Evolutionary conservation across 1,284 basidiomycete genomes (phyloP).

Genomic region (Malassezia equina): DNA sequence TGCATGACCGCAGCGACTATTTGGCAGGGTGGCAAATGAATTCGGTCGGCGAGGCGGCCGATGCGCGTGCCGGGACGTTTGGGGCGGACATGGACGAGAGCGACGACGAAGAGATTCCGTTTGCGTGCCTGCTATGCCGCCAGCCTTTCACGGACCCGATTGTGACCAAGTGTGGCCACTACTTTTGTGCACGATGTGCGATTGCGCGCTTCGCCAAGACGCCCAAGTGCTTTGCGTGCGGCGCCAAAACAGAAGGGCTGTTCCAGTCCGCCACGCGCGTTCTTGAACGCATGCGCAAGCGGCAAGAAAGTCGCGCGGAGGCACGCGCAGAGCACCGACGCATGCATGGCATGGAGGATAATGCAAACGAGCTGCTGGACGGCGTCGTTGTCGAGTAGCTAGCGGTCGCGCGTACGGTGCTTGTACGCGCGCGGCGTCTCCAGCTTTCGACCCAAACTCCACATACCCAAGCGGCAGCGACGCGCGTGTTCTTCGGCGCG

Average conservation of each 20-base stretch:
- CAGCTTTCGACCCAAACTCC: constrained; percentile 3
- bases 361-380: constrained; percentile 20
- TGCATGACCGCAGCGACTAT: constrained; percentile 59
- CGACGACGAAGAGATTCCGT: constrained; percentile 73
- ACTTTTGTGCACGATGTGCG: constrained; percentile 83
- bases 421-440: constrained; percentile 16
- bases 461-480: constrained; percentile 11
- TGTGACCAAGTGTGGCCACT: constrained; percentile 90
- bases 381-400: constrained; percentile 23
- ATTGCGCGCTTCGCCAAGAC: constrained; percentile 86
- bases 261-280: constrained; percentile 82
- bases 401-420: neutral
- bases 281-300: constrained; percentile 57
- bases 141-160: constrained; percentile 89
- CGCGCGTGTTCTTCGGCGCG: constrained; percentile 15
- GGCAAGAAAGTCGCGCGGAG: constrained; percentile 18
- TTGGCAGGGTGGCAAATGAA: constrained; percentile 97
- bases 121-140: constrained; percentile 90
- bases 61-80: constrained; percentile 41
- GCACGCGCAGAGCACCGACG: constrained; percentile 18
- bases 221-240: constrained; percentile 90
- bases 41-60: constrained; percentile 29
- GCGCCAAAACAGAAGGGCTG: constrained; percentile 80
- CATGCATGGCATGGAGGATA: constrained; percentile 20
- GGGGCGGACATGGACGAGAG: constrained; percentile 53